Percentiles rank a stretch among this genome's conserved stretches.
phyloP scores from a whole-genome alignment of 306 rosid genomes.

The Fragaria iinumae region DNA sequence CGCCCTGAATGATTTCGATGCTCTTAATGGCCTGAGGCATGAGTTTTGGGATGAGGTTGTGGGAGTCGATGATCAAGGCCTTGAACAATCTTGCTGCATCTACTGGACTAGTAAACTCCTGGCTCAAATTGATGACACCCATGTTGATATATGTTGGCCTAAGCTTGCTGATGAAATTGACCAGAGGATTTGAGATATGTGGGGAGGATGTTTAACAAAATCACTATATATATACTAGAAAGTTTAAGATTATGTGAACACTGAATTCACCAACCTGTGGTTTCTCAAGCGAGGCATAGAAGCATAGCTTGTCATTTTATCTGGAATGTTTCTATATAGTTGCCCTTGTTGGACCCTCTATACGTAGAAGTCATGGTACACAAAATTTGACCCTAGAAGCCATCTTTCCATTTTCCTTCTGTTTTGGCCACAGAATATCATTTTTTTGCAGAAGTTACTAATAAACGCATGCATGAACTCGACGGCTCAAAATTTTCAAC shows the following conservation, averaged over 20 bases:
- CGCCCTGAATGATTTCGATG: conserved; percentile 30
- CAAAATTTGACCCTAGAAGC: conserved; percentile 6
- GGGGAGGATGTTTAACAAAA: background rate
- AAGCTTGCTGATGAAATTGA: background rate
- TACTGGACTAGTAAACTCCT: conserved; percentile 29
- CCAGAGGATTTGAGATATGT: background rate
- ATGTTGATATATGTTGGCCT: background rate
- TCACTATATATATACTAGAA: background rate
- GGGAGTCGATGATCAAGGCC: conserved; percentile 35
- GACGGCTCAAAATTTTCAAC: background rate
- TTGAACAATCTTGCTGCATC: conserved; percentile 30
- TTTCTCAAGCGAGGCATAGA: background rate
- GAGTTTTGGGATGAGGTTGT: conserved; percentile 35
- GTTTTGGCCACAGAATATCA: background rate
- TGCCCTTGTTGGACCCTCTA: conserved; percentile 14
- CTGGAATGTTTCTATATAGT: background rate
- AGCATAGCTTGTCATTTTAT: background rate
- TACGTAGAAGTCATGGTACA: background rate
- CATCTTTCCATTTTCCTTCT: background rate
- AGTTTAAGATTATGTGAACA: background rate
- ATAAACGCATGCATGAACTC: background rate
- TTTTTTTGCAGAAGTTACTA: background rate
- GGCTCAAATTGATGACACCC: conserved; percentile 20
- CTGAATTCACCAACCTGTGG: background rate
- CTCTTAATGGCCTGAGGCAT: conserved; percentile 35